Base-by-base conservation (phyloP, 345 rosid genomes). In the Cardamine occulta region DNA sequence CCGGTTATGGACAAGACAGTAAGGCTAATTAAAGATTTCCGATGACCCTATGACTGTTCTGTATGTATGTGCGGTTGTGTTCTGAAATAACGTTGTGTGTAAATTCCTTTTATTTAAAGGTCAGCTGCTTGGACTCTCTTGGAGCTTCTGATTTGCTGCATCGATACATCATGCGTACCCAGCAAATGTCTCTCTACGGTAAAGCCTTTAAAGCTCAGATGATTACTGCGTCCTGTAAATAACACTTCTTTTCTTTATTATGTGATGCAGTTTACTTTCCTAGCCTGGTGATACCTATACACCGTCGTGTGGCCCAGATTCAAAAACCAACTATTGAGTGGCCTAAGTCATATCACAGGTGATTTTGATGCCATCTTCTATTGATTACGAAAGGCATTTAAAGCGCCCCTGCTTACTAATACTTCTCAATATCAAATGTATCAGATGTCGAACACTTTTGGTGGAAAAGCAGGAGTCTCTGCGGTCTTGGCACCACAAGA, bases 311-410 rank as follows among this genome's bases (percentile, higher is more conserved):
- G 28, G 87, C 96, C 66, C 97, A 92, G 82, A 86, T 89, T 82
- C 96, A 88, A 66, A 92, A 76, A 78, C 92, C 93, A 76, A 84
- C 80, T 60, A 86, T 95, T 64, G 91, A 92, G 79, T 95, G 99
- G 97, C 99, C 99, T 66, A 90, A 90, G 82, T 88, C 97, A 39
- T 82, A 84, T 78, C 87, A 88, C 54, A 89, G 97, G 99, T 95
- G 73, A 58, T 42, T 69, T 40, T 39, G 48, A 59, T 58, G 69
- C 63, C 66, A 74, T 68, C 63, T 75, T 23, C 8, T 79, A 23
- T 51, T 32, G 7, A 42, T 68, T 15, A 58, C 31, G 29, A 57
- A 56, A 63, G 44, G 18, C 66, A 42, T 53, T 26, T 61, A 21
- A 73, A 51, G 54, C 39, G 28, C 72, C 47, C 21, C 45, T 65